Conservation (phyloP, 306 rosid species). For the Mucuna pruriens region DNA sequence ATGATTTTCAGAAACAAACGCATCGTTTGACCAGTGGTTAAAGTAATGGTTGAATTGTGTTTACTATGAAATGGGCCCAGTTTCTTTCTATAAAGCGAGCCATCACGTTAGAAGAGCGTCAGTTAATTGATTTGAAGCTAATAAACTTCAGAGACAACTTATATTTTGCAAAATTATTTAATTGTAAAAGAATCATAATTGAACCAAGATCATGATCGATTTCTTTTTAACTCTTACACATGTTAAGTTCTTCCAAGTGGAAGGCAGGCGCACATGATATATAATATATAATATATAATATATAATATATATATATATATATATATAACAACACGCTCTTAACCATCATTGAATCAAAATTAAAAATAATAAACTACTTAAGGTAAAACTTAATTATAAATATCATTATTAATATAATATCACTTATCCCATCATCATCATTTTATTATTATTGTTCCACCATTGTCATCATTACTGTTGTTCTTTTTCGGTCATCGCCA, state of each 20-base stretch:
- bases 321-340: no score
- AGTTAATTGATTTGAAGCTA: not conserved
- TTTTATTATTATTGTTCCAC: no score
- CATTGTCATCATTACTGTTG: no score
- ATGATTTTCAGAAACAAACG: not conserved
- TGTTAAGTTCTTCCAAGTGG: not conserved
- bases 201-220: not conserved
- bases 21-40: constrained; percentile 11
- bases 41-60: not conserved
- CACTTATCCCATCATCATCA: no score
- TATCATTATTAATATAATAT: no score
- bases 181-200: not conserved
- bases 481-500: no score
- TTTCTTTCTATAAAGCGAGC: not conserved
- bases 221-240: not conserved
- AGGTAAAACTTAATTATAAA: no score
- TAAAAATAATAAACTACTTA: no score
- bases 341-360: no score
- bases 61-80: not conserved
- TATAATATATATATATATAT: no score
- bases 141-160: not conserved
- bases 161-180: not conserved
- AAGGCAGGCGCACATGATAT: no score
- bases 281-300: no score
- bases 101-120: not conserved